These are phyloP conservation scores for Hanseniaspora sp. DNA, from an alignment of 1,139 yeast species.

Conservation along the genomic window DNA sequence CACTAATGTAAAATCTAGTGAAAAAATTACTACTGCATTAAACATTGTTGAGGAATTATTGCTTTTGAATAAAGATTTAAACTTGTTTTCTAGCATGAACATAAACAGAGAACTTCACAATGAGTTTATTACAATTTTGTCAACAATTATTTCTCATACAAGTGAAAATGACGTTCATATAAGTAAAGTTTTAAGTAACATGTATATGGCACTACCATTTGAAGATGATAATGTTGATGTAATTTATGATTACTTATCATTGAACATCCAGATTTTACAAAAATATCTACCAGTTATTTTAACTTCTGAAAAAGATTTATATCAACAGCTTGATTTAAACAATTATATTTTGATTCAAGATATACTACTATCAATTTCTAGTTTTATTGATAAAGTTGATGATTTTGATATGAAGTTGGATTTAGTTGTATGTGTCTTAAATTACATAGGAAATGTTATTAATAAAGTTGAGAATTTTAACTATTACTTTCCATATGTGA, in stretches of 20 bases:
- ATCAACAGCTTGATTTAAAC: not conserved
- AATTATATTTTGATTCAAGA: not conserved
- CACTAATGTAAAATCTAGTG: slow-evolving; percentile 26
- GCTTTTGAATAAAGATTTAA: slow-evolving; percentile 30
- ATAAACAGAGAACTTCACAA: slow-evolving; percentile 61
- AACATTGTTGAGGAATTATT: slow-evolving; percentile 49
- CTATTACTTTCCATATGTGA: slow-evolving; percentile 39
- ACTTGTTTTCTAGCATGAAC: slow-evolving; percentile 48
- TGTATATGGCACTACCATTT: slow-evolving; percentile 1
- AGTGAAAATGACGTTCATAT: slow-evolving; percentile 41
- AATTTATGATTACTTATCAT: slow-evolving; percentile 8
- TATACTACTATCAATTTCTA: not conserved
- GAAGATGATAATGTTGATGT: slow-evolving; percentile 1
- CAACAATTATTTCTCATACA: slow-evolving; percentile 57
- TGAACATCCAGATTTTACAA: not conserved
- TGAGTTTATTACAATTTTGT: slow-evolving; percentile 67
- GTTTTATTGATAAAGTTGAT: not conserved
- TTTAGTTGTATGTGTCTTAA: slow-evolving; percentile 57
- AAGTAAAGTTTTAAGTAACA: slow-evolving; percentile 46
- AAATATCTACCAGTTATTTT: slow-evolving; percentile 6
- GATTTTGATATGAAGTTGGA: slow-evolving; percentile 48
- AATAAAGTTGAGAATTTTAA: slow-evolving; percentile 22
- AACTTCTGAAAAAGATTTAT: not conserved
- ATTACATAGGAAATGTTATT: slow-evolving; percentile 49
- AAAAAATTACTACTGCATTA: slow-evolving; percentile 36